phyloP scores from a whole-genome alignment of 768 basidiomycete species.

The Collybiopsis luxurians region DNA sequence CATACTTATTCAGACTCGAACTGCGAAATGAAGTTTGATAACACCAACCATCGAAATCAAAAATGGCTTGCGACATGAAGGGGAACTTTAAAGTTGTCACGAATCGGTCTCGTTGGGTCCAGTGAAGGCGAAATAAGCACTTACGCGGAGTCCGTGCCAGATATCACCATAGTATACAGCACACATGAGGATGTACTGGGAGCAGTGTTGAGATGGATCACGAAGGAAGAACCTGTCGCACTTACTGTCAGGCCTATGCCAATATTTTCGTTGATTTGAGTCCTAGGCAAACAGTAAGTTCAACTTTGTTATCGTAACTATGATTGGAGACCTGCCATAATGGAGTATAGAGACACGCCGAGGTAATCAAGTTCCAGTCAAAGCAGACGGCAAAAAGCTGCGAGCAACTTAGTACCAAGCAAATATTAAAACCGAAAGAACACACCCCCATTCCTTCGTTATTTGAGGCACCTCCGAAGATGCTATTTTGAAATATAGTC shows the following conservation, averaged over 20 bases:
- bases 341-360: slow-evolving; percentile 5
- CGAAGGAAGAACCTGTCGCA: not conserved
- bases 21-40: no score
- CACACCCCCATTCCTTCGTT: slow-evolving; percentile 29
- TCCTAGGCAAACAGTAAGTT: slow-evolving; percentile 4
- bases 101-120: not conserved
- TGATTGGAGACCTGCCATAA: not conserved
- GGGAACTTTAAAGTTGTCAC: slow-evolving; percentile 10
- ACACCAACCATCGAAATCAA: slow-evolving; percentile 5
- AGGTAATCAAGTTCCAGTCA: slow-evolving; percentile 25
- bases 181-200: not conserved
- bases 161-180: slow-evolving; percentile 20
- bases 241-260: slow-evolving; percentile 14
- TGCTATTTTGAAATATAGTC: slow-evolving; percentile 1
- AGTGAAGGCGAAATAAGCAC: not conserved
- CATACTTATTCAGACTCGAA: not conserved
- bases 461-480: slow-evolving; percentile 35
- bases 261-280: slow-evolving; percentile 20
- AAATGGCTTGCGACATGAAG: slow-evolving; percentile 12
- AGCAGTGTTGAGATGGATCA: not conserved
- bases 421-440: not conserved
- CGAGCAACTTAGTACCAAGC: slow-evolving; percentile 3
- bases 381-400: slow-evolving; percentile 24
- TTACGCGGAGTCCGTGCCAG: slow-evolving; percentile 13
- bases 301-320: not conserved